Conservation (phyloP, 2,329 filamentous ascomycete genomes). For the Pseudocercospora fijiensis region DNA sequence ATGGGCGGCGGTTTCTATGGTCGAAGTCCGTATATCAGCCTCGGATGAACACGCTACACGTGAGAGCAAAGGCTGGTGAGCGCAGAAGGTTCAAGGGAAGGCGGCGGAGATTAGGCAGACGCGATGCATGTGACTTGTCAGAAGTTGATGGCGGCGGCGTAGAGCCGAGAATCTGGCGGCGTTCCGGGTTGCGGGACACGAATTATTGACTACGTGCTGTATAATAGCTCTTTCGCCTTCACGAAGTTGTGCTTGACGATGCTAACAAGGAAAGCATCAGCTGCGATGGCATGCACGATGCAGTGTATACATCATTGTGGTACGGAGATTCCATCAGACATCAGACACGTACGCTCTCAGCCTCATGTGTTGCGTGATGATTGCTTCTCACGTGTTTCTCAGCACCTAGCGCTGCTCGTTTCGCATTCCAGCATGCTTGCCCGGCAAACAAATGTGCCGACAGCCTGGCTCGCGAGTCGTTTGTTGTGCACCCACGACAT, state of each 20-base stretch:
- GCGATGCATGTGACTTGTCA: neutral
- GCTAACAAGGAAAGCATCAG: neutral
- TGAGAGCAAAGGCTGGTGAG: neutral
- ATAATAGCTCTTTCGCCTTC: too few relatives aligned
- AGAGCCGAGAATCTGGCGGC: neutral
- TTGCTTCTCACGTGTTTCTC: neutral
- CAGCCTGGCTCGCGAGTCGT: neutral
- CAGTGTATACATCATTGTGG: neutral
- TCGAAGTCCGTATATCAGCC: too few relatives aligned
- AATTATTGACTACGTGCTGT: too few relatives aligned
- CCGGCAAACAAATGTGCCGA: slow-evolving; percentile 13
- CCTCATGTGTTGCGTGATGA: slow-evolving; percentile 1
- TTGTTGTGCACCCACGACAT: neutral
- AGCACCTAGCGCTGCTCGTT: neutral
- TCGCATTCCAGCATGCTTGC: slow-evolving; percentile 14
- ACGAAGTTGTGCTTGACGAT: too few relatives aligned
- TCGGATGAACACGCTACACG: neutral
- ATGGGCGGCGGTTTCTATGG: too few relatives aligned
- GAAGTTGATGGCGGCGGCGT: slow-evolving; percentile 6
- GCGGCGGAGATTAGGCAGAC: slow-evolving; percentile 11
- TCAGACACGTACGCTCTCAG: neutral
- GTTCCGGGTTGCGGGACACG: neutral
- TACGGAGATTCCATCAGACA: neutral
- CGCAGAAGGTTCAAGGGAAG: too few relatives aligned
- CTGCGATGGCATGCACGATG: neutral